A percentile compares a stretch with the other conserved stretches of the same genome.
Conservation (phyloP, 2,329 filamentous ascomycete species). For the Ophiostoma ulmi region DNA sequence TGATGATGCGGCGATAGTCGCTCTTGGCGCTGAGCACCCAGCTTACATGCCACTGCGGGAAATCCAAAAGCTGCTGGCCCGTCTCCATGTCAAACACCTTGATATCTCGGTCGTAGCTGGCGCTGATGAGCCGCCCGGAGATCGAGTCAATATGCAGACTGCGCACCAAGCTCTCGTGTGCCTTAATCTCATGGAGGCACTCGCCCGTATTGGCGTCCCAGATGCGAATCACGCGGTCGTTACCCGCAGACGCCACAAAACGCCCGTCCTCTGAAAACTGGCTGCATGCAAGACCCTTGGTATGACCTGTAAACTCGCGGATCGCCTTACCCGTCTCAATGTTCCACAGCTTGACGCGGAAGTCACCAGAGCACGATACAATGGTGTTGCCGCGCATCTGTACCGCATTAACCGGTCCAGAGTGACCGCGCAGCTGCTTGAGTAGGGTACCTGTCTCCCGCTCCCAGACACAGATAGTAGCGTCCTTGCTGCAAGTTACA, state of each 20-base stretch:
- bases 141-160: conserved; percentile 85
- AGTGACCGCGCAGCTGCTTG: conserved; percentile 76
- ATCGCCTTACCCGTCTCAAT: conserved; percentile 82
- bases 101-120: conserved; percentile 91
- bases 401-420: conserved; percentile 91
- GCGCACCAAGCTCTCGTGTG: conserved; percentile 80
- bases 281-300: conserved; percentile 88
- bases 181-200: conserved; percentile 71
- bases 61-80: conserved; percentile 71
- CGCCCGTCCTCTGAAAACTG: conserved; percentile 95
- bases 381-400: conserved; percentile 90
- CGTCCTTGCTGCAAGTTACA: conserved; percentile 94
- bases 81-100: conserved; percentile 87
- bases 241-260: conserved; percentile 88
- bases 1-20: conserved; percentile 90
- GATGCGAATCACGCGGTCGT: conserved; percentile 91
- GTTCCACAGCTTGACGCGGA: conserved; percentile 92
- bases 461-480: conserved; percentile 91
- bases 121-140: conserved; percentile 80
- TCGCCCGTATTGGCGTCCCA: conserved; percentile 91
- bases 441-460: conserved; percentile 69
- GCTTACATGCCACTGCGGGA: conserved; percentile 91
- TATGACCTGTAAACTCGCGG: conserved; percentile 84
- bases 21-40: conserved; percentile 97
- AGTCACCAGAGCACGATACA: conserved; percentile 90